Evolutionary conservation across 805 yeast genomes (phyloP), one percentile per base, ranked within the genome.

Genomic region (Cyberlindnera meyerae): DNA sequence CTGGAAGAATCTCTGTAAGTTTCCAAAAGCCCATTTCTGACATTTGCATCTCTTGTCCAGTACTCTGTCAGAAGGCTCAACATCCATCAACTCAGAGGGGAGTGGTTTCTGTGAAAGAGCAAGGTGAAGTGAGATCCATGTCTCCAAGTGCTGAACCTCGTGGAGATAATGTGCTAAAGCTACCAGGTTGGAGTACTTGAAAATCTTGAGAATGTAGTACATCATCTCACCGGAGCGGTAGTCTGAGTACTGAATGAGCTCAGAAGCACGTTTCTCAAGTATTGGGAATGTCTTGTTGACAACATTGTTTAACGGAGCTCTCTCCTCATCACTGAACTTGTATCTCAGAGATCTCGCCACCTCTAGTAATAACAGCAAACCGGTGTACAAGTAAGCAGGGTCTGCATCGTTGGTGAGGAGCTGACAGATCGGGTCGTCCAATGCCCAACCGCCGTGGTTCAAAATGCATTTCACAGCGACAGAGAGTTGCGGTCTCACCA

Each of bases 1-100:
- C 36, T 73, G 70, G 50, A 83, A 80, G 14, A 88, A 63, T 48
- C 90, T 73, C 49, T 72, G 73, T 34, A 89, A 56, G 55, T 87
- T 87, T 27, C 84, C 87, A 48, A 78, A 78, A 5, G 90, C 79
- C 97, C 98, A 90, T 59, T 93, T 93, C 64, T 70, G 89, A 52
- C 76, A 77, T 60, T 78, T 90, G 55, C 67, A 79, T 72, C 81
- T 65, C 51, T 51, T 68, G 47, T 57, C 72, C 27, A 61, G 55
- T 33, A 56, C 52, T 39, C 76, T 68, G 39, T 74, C 79, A 14
- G 70, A 64, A 11, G 68, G 64, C 18, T 72, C 73, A 3, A 71
- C 43, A 8, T 66, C 66, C 47, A 68, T 43, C 1, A 79, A 71
- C 44, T 71, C 73, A 4, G 59, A 47, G 1, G 85, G 85, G 11